Base-by-base conservation (phyloP, 345 rosid genomes). In the Sonneratia caseolaris region DNA sequence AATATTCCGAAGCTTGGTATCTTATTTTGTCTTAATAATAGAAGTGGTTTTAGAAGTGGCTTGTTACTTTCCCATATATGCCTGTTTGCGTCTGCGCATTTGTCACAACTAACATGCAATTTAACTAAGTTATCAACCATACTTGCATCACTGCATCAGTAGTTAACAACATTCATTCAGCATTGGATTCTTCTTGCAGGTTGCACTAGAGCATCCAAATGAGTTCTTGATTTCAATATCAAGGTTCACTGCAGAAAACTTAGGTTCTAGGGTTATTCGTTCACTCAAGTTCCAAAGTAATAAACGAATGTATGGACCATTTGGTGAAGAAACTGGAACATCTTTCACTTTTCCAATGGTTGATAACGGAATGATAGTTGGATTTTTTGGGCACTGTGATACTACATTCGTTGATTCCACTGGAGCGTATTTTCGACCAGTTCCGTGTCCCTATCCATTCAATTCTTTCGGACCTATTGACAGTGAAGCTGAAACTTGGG, bases 401-500 rank as follows among this genome's bases (percentile, higher is more conserved):
- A 49, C 16, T 49, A 6, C 65, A 61, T 61, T 61, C 7, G 36
- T 61, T 24, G 65, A 61, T 24, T 61, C 65, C 15, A 61, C 24
- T 13, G 37, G 74, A 64, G 74, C 47, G 14, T 47, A 4, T 48
- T 42, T 62, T 72, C 68, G 68, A 21, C 68, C 74, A 24, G 19
- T 24, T 45, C 65, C 68, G 36, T 68, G 42, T 42, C 32, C 43
- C 1, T 64, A 72, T 72, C 74, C 74, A 12, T 45, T 72, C 15
- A 16, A 62, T 40, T 48, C 37, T 13, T 32, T 35, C 13, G 40
- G 51, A 45, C 42, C 57, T 18, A 56, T 8, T 43, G 74, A 66
- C 18, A 15, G 68, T 72, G 35, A 48, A 35, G 7, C 38, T 45
- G 74, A 72, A 35, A 40, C 65, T 24, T 72, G 74, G 74, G 74